Evolutionary conservation across 495 filamentous ascomycete species (phyloP).

Genomic region (Thermothielavioides terrestris): DNA sequence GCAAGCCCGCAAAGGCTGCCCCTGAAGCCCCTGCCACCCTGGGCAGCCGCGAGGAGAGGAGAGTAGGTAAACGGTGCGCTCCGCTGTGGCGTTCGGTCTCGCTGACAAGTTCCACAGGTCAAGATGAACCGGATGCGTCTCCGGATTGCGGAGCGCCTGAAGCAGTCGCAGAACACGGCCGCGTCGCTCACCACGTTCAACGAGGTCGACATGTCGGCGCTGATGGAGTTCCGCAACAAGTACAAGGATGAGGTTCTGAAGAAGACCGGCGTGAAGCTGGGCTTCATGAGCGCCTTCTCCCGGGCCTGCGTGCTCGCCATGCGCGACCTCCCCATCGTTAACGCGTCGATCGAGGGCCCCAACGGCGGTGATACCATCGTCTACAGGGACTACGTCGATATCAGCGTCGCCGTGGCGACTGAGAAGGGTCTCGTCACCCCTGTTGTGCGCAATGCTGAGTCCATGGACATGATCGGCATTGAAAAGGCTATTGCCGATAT

Average conservation of each 20-base stretch:
- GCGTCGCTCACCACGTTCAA: constrained; percentile 98
- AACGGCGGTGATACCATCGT: constrained; percentile 96
- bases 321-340: constrained; percentile 91
- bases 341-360: constrained; percentile 93
- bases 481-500: constrained; percentile 89
- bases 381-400: constrained; percentile 95
- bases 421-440: constrained; percentile 97
- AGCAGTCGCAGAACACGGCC: constrained; percentile 98
- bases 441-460: constrained; percentile 88
- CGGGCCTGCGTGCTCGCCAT: constrained; percentile 87
- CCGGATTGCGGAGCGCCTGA: constrained; percentile 91
- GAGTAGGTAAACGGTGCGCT: constrained; percentile 45
- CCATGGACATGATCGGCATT: constrained; percentile 77
- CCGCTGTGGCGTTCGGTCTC: neutral
- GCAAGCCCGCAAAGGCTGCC: constrained; percentile 36
- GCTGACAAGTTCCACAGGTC: constrained; percentile 48
- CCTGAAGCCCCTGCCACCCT: constrained; percentile 37
- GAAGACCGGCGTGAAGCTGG: constrained; percentile 94
- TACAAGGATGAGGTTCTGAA: constrained; percentile 96
- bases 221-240: constrained; percentile 93
- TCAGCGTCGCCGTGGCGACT: constrained; percentile 94
- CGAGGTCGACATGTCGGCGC: constrained; percentile 96
- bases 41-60: constrained; percentile 79
- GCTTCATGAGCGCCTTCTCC: constrained; percentile 97
- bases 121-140: constrained; percentile 99